Percentiles rank a stretch among this genome's conserved stretches.
Evolutionary conservation across 2,329 filamentous ascomycete species (phyloP).

Genomic region (Phaeosphaeria sp.): DNA sequence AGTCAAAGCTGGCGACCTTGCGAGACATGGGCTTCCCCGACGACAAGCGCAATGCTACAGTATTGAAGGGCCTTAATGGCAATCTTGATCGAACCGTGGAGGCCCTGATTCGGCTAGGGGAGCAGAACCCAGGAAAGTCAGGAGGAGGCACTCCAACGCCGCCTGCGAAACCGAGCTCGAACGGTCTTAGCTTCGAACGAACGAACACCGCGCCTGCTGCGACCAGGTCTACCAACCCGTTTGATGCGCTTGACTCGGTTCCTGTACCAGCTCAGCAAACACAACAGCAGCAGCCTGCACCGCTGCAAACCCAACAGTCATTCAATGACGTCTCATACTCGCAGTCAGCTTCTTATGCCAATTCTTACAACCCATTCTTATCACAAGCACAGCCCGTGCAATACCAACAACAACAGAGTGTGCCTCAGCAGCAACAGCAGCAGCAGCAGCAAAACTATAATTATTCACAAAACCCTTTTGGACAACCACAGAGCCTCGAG

Average conservation of each 20-base stretch:
- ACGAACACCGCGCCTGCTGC: slow-evolving; percentile 35
- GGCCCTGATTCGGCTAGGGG: slow-evolving; percentile 80
- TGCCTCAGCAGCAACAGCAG: slow-evolving; percentile 21
- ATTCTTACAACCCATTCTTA: slow-evolving; percentile 75
- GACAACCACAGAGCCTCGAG: slow-evolving; percentile 56
- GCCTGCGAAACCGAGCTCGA: slow-evolving; percentile 57
- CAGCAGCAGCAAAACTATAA: slow-evolving; percentile 22
- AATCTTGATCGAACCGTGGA: slow-evolving; percentile 88
- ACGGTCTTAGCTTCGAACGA: slow-evolving; percentile 53
- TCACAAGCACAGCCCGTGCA: slow-evolving; percentile 42
- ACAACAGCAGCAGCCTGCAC: slow-evolving; percentile 35
- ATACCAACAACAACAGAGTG: slow-evolving; percentile 27
- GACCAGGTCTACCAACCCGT: slow-evolving; percentile 48
- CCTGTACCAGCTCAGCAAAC: slow-evolving; percentile 26
- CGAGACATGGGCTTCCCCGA: slow-evolving; percentile 93
- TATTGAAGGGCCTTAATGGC: slow-evolving; percentile 82
- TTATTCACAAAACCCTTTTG: slow-evolving; percentile 24
- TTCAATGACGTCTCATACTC: slow-evolving; percentile 26
- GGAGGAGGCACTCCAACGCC: slow-evolving; percentile 57
- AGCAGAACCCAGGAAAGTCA: slow-evolving; percentile 51
- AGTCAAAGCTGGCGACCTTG: slow-evolving; percentile 77
- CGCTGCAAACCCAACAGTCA: slow-evolving; percentile 40
- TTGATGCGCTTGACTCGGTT: slow-evolving; percentile 51
- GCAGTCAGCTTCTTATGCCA: slow-evolving; percentile 42
- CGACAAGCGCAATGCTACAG: slow-evolving; percentile 77